These are phyloP conservation scores for Thielaviopsis ethacetica DNA, from an alignment of 2,329 filamentous ascomycete species.

Conservation along the genomic window DNA sequence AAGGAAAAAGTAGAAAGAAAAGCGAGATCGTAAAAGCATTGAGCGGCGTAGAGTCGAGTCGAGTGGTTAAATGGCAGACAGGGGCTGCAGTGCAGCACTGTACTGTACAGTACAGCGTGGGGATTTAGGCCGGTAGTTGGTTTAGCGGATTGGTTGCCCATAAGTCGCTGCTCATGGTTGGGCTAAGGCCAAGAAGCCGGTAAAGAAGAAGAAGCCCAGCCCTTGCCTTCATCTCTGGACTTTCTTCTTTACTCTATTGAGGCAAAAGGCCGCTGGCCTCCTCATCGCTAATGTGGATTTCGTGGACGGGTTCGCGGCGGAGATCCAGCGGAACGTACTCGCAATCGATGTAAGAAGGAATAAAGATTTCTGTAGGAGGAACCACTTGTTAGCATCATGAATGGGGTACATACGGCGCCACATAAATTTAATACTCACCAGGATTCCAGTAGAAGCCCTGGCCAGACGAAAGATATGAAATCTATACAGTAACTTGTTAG, in stretches of 20 bases:
- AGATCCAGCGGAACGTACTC: conserved; percentile 62
- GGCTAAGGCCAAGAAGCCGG: neutral
- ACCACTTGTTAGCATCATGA: neutral
- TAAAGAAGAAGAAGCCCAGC: too few relatives aligned
- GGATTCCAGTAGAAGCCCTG: conserved; percentile 78
- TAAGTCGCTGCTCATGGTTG: neutral
- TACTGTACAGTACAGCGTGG: too few relatives aligned
- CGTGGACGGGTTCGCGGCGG: conserved; percentile 59
- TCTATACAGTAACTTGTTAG: conserved; percentile 28
- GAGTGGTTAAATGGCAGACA: neutral
- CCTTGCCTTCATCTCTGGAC: neutral
- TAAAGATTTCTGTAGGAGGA: conserved; percentile 49
- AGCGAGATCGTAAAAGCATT: neutral
- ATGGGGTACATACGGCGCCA: too few relatives aligned
- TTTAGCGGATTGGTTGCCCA: neutral
- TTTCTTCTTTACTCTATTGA: conserved; percentile 24
- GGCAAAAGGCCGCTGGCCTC: conserved; percentile 55
- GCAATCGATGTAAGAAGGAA: conserved; percentile 61
- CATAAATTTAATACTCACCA: conserved; percentile 26
- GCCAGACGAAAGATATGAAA: conserved; percentile 62
- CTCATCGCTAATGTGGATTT: conserved; percentile 63
- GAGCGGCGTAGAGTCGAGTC: neutral
- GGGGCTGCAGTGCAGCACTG: neutral
- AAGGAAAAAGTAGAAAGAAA: neutral
- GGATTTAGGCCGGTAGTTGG: neutral